phyloP scores from a whole-genome alignment of 2,329 filamentous ascomycete genomes.

The Sporothrix schenckii region DNA sequence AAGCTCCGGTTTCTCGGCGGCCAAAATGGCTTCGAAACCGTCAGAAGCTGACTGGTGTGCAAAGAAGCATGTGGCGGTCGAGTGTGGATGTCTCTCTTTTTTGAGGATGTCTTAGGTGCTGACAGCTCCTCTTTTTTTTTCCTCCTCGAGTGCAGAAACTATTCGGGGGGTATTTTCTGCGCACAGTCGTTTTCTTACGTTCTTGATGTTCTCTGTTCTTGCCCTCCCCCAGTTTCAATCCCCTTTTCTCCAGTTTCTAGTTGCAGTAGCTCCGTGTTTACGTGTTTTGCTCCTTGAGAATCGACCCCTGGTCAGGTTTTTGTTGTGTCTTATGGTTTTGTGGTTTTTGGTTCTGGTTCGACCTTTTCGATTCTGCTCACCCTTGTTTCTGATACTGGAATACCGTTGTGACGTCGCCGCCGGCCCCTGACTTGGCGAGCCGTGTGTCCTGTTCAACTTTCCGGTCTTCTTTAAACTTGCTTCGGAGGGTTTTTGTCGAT shows the following conservation, averaged over 20 bases:
- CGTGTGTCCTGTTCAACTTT: neutral
- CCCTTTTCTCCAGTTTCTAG: slow-evolving; percentile 14
- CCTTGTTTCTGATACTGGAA: slow-evolving; percentile 16
- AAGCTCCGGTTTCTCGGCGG: neutral
- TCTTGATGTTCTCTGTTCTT: neutral
- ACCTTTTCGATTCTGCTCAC: neutral
- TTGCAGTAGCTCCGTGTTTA: slow-evolving; percentile 17
- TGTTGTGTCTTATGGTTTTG: neutral
- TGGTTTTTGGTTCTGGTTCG: neutral
- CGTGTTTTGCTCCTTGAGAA: slow-evolving; percentile 7
- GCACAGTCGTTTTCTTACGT: neutral
- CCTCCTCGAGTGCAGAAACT: neutral
- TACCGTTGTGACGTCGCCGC: slow-evolving; percentile 25
- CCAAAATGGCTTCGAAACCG: slow-evolving; percentile 10
- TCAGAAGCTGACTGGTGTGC: slow-evolving; percentile 12
- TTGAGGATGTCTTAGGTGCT: slow-evolving; percentile 1
- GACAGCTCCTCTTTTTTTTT: slow-evolving; percentile 10
- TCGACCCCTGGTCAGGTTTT: slow-evolving; percentile 1
- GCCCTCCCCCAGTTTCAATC: neutral
- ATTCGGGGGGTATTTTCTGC: too few species aligned
- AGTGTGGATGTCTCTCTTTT: neutral
- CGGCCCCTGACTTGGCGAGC: slow-evolving; percentile 3
- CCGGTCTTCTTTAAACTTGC: neutral
- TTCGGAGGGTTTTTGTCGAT: neutral
- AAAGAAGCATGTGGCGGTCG: slow-evolving; percentile 22